Percentiles rank a stretch among this genome's conserved stretches.
Evolutionary conservation across 176 grass and related monocot genomes (phyloP).

Genomic region (Chrysopogon serrulatus): DNA sequence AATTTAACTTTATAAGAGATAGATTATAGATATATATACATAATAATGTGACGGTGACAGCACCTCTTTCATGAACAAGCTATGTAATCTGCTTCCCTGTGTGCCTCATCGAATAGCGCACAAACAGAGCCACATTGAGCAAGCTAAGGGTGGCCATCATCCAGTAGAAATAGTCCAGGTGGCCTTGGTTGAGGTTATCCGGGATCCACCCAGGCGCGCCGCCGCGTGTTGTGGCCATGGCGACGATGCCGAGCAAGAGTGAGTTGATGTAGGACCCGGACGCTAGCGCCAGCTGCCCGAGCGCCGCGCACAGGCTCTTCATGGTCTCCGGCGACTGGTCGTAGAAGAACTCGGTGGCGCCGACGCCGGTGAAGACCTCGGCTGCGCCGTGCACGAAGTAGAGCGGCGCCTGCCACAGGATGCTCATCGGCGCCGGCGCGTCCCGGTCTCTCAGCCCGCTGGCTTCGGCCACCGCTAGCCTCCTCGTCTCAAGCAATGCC

Average conservation of each 20-base stretch:
- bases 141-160: constrained; percentile 16
- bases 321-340: constrained; percentile 29
- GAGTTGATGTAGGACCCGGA: constrained; percentile 29
- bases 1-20: too few relatives aligned
- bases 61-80: too few relatives aligned
- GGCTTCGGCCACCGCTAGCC: constrained; percentile 4
- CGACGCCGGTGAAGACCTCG: constrained; percentile 21
- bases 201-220: constrained; percentile 33
- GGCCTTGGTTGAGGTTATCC: constrained; percentile 40
- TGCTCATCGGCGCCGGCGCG: constrained; percentile 25
- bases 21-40: too few relatives aligned
- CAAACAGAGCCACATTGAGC: constrained; percentile 17
- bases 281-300: neutral
- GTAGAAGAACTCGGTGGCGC: constrained; percentile 35
- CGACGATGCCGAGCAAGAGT: neutral
- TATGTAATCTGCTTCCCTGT: too few relatives aligned
- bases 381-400: constrained; percentile 13
- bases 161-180: constrained; percentile 52
- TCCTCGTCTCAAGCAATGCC: constrained; percentile 22
- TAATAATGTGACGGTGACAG: too few relatives aligned
- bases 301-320: constrained; percentile 34
- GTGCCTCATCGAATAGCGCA: constrained; percentile 2
- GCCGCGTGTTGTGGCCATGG: neutral
- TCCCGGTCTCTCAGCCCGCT: neutral
- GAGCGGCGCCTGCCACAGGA: constrained; percentile 39